phyloP scores from a whole-genome alignment of 345 rosid species.

The Acer negundo region DNA sequence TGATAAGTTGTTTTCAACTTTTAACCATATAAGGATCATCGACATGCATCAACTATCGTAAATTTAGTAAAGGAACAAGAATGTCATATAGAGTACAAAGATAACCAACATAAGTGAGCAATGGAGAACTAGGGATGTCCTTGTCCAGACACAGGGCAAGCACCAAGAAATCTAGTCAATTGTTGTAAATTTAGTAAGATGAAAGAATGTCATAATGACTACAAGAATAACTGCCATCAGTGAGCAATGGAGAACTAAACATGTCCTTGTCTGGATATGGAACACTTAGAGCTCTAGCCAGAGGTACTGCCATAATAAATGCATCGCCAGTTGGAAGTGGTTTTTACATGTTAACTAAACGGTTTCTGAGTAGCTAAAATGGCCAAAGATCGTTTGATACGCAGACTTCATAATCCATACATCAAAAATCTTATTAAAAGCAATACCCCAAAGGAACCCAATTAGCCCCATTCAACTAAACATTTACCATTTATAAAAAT shows the following conservation, averaged over 20 bases:
- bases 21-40: background rate
- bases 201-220: background rate
- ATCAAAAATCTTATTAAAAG: background rate
- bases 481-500: background rate
- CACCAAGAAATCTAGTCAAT: too few relatives aligned
- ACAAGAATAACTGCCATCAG: background rate
- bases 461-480: background rate
- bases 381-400: background rate
- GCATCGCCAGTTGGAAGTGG: background rate
- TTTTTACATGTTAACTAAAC: background rate
- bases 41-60: background rate
- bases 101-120: background rate
- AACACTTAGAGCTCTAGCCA: background rate
- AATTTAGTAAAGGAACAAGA: background rate
- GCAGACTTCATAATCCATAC: background rate
- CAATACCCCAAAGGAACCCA: background rate
- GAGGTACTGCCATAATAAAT: background rate
- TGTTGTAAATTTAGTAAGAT: background rate
- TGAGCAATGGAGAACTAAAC: background rate
- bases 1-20: background rate
- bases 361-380: background rate
- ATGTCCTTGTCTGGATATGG: background rate
- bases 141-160: background rate
- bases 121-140: background rate
- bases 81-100: background rate